Evolutionary conservation across 1,284 basidiomycete genomes (phyloP), one percentile per base, ranked within the genome.

Genomic region (Apiotrichum akiyoshidainum): DNA sequence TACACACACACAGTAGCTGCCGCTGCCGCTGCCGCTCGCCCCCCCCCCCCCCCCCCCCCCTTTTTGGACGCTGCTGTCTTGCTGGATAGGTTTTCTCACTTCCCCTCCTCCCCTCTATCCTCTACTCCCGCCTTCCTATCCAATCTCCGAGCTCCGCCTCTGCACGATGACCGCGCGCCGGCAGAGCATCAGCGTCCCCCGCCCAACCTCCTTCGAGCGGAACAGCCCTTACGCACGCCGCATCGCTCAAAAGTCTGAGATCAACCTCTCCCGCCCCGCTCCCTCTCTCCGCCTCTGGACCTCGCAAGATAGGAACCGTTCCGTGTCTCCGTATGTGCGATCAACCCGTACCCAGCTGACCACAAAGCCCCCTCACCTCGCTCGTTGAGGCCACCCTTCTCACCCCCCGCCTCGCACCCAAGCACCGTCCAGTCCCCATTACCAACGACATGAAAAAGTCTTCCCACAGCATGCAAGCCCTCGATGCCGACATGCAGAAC

Each of bases 401-500:
- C 21, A 22, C 26, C 8, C 39, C 13, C 22, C n/a, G 17, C 21
- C 37, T 48, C 11, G n/a, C 26, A 14, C 22, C 31, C 14, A 31
- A 31, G 26, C 26, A 37, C 37, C 37, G 12, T 11, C 31, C 46
- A 35, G n/a, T 6, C 46, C 21, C 21, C 16, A 37, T 34, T 12
- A 9, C 7, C 42, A 16, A 5, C 41, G 2, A n/a, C 33, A 12
- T 4, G n/a, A 26, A 16, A 17, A 21, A 48, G 22, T 13, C 33
- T 19, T 12, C 33, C 17, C 41, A 41, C n/a, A 44, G n/a, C 41
- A 10, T 17, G 19, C 44, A 16, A 22, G 6, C 44, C 16, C 12
- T 35, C 31, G 34, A 50, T 35, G 13, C 37, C 35, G 19, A 50
- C 6, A 34, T 47, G 37, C 34, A 50, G 48, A 50, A 61, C 47